Evolutionary conservation across 2,329 filamentous ascomycete genomes (phyloP).

Genomic region (Cladosporium sp.): DNA sequence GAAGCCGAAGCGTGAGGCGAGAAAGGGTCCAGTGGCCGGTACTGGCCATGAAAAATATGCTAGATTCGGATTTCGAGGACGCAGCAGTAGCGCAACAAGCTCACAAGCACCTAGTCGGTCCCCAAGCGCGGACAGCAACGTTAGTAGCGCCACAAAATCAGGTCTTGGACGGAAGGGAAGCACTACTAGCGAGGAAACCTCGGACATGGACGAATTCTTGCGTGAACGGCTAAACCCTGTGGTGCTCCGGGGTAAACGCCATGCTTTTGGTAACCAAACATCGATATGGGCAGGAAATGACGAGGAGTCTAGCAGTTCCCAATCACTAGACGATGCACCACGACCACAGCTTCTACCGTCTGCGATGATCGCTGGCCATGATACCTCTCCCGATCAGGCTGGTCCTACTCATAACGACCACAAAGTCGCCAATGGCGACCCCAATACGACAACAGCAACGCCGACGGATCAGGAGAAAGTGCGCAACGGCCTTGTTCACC

Average conservation of each 20-base stretch:
- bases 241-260: constrained; percentile 42
- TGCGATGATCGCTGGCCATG: constrained; percentile 18
- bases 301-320: constrained; percentile 14
- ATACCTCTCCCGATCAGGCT: background rate
- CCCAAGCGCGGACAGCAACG: constrained; percentile 39
- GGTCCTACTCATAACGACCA: constrained; percentile 10
- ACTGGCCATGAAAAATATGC: constrained; percentile 90
- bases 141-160: constrained; percentile 33
- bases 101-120: constrained; percentile 43
- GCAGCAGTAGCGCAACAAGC: constrained; percentile 58
- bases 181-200: constrained; percentile 37
- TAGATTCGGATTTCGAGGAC: constrained; percentile 59
- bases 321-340: constrained; percentile 20
- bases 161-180: constrained; percentile 41
- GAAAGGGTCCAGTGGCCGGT: constrained; percentile 83
- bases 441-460: too few species aligned
- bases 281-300: background rate
- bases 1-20: constrained; percentile 55
- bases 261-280: constrained; percentile 26
- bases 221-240: constrained; percentile 42
- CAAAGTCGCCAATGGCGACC: constrained; percentile 8
- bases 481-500: background rate
- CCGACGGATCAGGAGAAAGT: background rate
- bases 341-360: constrained; percentile 27
- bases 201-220: constrained; percentile 44